Conservation (phyloP, 352 stramenopile species). For the Pythium dissimile region DNA sequence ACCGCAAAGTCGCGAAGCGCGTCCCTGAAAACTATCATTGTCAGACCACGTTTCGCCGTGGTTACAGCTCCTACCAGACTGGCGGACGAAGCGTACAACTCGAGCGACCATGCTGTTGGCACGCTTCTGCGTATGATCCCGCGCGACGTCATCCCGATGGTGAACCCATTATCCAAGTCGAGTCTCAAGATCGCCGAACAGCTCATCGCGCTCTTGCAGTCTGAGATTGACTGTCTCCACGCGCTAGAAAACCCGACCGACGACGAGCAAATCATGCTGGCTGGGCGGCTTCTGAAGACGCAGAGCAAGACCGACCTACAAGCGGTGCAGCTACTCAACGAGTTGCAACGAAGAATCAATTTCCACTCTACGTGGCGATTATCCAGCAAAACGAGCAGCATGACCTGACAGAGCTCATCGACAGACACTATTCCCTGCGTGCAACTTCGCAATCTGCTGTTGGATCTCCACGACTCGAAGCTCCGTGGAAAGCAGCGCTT, state of each 20-base stretch:
- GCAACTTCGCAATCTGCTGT: slow-evolving; percentile 9
- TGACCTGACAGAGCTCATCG: slow-evolving; percentile 12
- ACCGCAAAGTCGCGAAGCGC: background rate
- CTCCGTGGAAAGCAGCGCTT: slow-evolving; percentile 38
- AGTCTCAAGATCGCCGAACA: background rate
- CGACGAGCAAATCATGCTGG: background rate
- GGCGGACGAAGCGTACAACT: background rate
- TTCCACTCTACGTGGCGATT: slow-evolving; percentile 9
- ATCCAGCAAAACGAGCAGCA: background rate
- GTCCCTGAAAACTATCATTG: background rate
- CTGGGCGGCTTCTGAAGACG: background rate
- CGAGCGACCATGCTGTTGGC: background rate
- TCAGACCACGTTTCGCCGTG: slow-evolving; percentile 5
- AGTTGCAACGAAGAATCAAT: slow-evolving; percentile 15
- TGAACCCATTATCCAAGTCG: slow-evolving; percentile 4
- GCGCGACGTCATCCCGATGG: background rate
- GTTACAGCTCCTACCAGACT: background rate
- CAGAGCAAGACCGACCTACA: slow-evolving; percentile 10
- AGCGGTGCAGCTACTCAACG: slow-evolving; percentile 10
- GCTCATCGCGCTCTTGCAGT: slow-evolving; percentile 6
- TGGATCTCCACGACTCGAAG: slow-evolving; percentile 15
- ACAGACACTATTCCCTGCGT: slow-evolving; percentile 2
- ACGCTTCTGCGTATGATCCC: background rate
- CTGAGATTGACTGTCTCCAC: background rate
- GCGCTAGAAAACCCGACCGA: background rate